phyloP scores from a whole-genome alignment of 2,329 filamentous ascomycete species.

The Ophiostoma sp. region DNA sequence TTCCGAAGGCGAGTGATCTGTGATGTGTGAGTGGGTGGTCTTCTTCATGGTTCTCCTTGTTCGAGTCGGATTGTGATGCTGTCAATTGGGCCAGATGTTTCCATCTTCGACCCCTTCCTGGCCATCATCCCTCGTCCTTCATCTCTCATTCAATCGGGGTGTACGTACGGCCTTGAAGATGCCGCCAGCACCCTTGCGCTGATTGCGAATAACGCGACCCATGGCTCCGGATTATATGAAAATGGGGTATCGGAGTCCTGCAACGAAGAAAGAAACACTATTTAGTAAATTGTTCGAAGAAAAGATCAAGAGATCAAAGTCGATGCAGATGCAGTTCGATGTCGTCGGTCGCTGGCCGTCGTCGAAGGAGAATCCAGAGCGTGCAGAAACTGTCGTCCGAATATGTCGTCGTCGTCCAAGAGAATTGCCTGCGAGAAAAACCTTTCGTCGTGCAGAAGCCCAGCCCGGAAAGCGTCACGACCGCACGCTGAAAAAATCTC shows the following conservation, averaged over 20 bases:
- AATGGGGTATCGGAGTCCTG: constrained; percentile 26
- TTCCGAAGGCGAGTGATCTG: constrained; percentile 91
- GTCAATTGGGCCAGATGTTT: background rate
- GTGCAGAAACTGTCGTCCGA: constrained; percentile 13
- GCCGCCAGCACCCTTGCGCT: constrained; percentile 61
- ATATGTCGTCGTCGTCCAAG: background rate
- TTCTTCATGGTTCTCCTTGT: background rate
- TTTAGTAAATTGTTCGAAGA: constrained; percentile 9
- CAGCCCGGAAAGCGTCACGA: background rate
- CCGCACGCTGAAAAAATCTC: background rate
- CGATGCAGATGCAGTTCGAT: too few relatives aligned
- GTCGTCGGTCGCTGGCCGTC: constrained; percentile 15
- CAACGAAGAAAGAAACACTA: background rate
- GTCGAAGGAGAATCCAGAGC: constrained; percentile 2
- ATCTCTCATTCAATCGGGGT: background rate
- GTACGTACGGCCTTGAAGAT: constrained; percentile 50
- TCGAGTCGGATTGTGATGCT: background rate
- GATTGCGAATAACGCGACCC: constrained; percentile 57
- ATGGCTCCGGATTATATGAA: constrained; percentile 28
- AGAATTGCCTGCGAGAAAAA: background rate
- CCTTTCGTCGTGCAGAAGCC: background rate
- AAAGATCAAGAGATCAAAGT: background rate
- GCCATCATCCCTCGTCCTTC: background rate
- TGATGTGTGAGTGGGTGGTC: constrained; percentile 21
- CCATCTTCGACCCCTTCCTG: background rate